Evolutionary conservation across 768 basidiomycete genomes (phyloP).

Genomic region (Mycena galericulata): DNA sequence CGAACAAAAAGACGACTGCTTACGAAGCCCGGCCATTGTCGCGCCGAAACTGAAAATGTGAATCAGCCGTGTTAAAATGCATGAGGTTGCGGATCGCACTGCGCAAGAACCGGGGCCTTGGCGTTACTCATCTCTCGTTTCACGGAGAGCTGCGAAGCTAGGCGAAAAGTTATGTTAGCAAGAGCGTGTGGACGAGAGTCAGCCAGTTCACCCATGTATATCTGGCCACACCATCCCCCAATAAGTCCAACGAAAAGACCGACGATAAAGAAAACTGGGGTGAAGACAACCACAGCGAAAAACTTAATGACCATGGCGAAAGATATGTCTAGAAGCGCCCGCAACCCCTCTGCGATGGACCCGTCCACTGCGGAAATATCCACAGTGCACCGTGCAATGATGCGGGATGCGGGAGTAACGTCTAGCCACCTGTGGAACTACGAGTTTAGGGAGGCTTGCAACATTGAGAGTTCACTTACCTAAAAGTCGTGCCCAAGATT

Average conservation of each 20-base stretch:
- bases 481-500: conserved; percentile 66
- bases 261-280: conserved; percentile 55
- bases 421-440: conserved; percentile 57
- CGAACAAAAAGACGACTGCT: conserved; percentile 18
- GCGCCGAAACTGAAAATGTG: conserved; percentile 57
- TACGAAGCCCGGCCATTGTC: conserved; percentile 68
- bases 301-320: conserved; percentile 56
- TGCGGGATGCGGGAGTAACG: conserved; percentile 61
- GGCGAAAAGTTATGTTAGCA: conserved; percentile 32
- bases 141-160: conserved; percentile 57
- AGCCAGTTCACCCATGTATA: conserved; percentile 49
- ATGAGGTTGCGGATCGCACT: conserved; percentile 53
- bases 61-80: conserved; percentile 30
- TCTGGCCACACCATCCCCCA: conserved; percentile 57
- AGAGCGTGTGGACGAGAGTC: neutral
- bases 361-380: conserved; percentile 74
- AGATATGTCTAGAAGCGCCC: conserved; percentile 33
- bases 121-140: conserved; percentile 63
- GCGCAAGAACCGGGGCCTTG: conserved; percentile 45
- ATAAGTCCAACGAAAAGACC: conserved; percentile 54
- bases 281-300: conserved; percentile 55
- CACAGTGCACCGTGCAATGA: conserved; percentile 75
- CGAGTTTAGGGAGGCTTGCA: neutral
- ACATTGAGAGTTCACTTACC: conserved; percentile 52
- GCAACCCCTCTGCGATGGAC: conserved; percentile 44